Conservation (phyloP, 108 stramenopile species). For the Fistulifera solaris region DNA sequence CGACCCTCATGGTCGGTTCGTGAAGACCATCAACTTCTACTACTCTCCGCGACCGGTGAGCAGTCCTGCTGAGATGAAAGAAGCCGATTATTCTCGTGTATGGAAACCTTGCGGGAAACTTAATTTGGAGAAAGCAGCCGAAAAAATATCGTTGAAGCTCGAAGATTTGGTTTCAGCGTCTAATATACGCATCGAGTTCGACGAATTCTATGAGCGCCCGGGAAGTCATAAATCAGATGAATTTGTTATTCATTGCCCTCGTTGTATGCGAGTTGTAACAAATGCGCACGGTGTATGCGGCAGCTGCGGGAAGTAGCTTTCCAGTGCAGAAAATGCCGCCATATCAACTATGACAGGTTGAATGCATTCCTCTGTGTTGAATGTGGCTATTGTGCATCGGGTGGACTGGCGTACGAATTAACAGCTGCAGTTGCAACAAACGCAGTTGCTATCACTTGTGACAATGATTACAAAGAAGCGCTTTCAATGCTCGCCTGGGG, state of each 20-base stretch:
- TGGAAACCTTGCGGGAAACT: slow-evolving; percentile 73
- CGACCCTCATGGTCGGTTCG: slow-evolving; percentile 69
- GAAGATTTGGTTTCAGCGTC: slow-evolving; percentile 53
- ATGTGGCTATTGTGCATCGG: slow-evolving; percentile 91
- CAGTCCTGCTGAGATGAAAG: slow-evolving; percentile 45
- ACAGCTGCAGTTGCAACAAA: slow-evolving; percentile 66
- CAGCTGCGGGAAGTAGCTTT: slow-evolving; percentile 93
- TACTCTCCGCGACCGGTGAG: slow-evolving; percentile 46
- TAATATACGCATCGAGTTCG: slow-evolving; percentile 66
- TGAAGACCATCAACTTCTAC: slow-evolving; percentile 59
- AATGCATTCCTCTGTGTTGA: slow-evolving; percentile 96
- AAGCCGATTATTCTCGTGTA: slow-evolving; percentile 25
- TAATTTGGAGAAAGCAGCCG: slow-evolving; percentile 46
- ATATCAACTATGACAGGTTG: slow-evolving; percentile 90
- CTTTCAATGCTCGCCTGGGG: slow-evolving; percentile 16
- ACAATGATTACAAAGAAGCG: slow-evolving; percentile 34
- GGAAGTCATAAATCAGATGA: slow-evolving; percentile 39
- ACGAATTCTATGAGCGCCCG: slow-evolving; percentile 73
- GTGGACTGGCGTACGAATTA: slow-evolving; percentile 59
- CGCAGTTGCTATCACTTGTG: slow-evolving; percentile 62
- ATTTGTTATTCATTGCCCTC: slow-evolving; percentile 73
- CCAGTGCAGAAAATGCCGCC: slow-evolving; percentile 90
- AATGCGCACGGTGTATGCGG: slow-evolving; percentile 94
- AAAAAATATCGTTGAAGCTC: slow-evolving; percentile 36
- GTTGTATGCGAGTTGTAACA: slow-evolving; percentile 86